phyloP scores from a whole-genome alignment of 2,329 filamentous ascomycete species.

The Epichloe amarillans region DNA sequence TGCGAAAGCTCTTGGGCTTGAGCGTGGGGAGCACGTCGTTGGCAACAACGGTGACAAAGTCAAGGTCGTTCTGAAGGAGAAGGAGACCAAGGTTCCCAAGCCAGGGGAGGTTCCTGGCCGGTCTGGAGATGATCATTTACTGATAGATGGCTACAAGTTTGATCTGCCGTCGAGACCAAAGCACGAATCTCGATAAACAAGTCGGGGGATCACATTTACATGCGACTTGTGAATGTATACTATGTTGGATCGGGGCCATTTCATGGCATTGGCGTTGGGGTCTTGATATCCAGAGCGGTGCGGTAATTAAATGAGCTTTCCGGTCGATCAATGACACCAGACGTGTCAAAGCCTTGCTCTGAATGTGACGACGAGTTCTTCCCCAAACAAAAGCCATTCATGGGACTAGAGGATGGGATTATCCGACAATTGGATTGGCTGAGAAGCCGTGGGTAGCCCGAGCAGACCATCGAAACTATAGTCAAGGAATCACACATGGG shows the following conservation, averaged over 20 bases:
- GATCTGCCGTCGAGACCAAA: conserved; percentile 15
- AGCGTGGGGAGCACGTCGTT: conserved; percentile 27
- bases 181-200: neutral
- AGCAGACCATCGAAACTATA: neutral
- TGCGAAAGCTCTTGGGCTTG: conserved; percentile 33
- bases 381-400: neutral
- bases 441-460: neutral
- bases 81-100: conserved; percentile 19
- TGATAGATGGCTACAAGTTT: conserved; percentile 38
- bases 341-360: neutral
- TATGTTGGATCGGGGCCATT: neutral
- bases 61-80: conserved; percentile 39
- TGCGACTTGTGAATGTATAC: neutral
- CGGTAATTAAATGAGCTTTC: too few relatives aligned
- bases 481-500: neutral
- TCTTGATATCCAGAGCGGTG: neutral
- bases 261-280: neutral
- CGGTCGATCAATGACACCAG: too few relatives aligned
- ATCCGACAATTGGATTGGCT: too few relatives aligned
- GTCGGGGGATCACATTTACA: neutral
- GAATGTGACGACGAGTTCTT: neutral
- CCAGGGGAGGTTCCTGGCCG: conserved; percentile 12
- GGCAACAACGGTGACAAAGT: conserved; percentile 19
- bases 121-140: conserved; percentile 28
- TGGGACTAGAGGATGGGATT: neutral